These are phyloP conservation scores for Jamesozyma piceae DNA, from an alignment of 805 yeast species.

Conservation along the genomic window DNA sequence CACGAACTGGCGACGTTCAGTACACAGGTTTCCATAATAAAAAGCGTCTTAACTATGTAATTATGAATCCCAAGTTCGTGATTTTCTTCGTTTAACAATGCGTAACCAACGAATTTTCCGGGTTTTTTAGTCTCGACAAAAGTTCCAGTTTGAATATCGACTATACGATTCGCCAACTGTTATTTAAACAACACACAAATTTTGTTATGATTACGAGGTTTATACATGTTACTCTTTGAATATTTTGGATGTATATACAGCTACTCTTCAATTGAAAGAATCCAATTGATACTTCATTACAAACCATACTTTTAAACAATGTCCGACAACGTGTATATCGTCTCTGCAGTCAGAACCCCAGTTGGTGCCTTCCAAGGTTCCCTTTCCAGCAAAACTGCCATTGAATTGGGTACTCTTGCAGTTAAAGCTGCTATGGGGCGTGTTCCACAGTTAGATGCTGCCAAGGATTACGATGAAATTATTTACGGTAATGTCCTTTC, in stretches of 20 bases:
- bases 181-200: no score
- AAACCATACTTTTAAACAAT: conserved; percentile 11
- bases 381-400: conserved; percentile 62
- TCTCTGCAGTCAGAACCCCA: conserved; percentile 88
- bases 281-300: no score
- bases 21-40: not conserved
- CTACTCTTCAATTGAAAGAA: no score
- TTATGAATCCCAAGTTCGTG: not conserved
- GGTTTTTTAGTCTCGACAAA: no score
- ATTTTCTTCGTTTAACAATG: no score
- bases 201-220: no score
- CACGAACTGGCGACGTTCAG: no score
- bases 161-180: no score
- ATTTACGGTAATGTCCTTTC: conserved; percentile 86
- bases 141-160: no score
- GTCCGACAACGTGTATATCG: conserved; percentile 67
- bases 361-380: conserved; percentile 89
- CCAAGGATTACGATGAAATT: conserved; percentile 72
- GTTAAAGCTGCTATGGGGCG: conserved; percentile 79
- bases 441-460: conserved; percentile 69
- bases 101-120: no score
- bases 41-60: not conserved
- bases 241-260: no score
- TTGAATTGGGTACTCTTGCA: conserved; percentile 87
- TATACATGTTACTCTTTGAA: no score